Conservation (phyloP, 176 grass and related monocot genomes). For the Guadua angustifolia region DNA sequence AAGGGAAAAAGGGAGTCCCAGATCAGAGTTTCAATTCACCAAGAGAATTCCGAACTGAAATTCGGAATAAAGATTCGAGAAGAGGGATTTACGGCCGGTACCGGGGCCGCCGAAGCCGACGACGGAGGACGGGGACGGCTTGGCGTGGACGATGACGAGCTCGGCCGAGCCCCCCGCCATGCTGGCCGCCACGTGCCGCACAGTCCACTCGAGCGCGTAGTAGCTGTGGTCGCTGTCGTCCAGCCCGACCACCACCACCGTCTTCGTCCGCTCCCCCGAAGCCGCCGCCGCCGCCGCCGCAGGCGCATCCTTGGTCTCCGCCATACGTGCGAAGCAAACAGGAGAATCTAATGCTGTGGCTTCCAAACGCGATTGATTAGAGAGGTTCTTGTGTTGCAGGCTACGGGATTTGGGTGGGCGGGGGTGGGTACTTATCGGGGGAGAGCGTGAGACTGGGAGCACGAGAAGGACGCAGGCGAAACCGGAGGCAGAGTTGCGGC, state of each 20-base stretch:
- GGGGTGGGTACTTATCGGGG: background rate
- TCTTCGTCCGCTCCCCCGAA: conserved; percentile 33
- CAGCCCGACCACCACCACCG: conserved; percentile 67
- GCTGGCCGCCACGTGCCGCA: conserved; percentile 39
- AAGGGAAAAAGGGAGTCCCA: background rate
- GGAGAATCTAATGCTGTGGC: background rate
- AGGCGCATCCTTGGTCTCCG: background rate
- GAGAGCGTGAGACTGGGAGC: background rate
- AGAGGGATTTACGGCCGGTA: background rate
- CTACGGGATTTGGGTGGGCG: background rate
- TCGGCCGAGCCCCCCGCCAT: conserved; percentile 23
- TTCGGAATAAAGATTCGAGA: background rate
- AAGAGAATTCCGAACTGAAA: background rate
- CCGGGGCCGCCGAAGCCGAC: conserved; percentile 48
- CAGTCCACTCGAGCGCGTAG: conserved; percentile 67
- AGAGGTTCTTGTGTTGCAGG: background rate
- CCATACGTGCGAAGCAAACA: background rate
- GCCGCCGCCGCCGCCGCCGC: background rate
- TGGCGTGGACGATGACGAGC: conserved; percentile 74
- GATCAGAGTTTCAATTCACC: background rate
- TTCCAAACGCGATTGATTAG: no score
- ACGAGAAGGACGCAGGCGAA: background rate
- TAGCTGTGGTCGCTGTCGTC: conserved; percentile 73
- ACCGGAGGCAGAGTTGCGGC: background rate
- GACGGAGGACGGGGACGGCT: conserved; percentile 59